A percentile compares a stretch with the other conserved stretches of the same genome.
Evolutionary conservation across 139 green algal species (phyloP).

Genomic region (Closterium sp.): DNA sequence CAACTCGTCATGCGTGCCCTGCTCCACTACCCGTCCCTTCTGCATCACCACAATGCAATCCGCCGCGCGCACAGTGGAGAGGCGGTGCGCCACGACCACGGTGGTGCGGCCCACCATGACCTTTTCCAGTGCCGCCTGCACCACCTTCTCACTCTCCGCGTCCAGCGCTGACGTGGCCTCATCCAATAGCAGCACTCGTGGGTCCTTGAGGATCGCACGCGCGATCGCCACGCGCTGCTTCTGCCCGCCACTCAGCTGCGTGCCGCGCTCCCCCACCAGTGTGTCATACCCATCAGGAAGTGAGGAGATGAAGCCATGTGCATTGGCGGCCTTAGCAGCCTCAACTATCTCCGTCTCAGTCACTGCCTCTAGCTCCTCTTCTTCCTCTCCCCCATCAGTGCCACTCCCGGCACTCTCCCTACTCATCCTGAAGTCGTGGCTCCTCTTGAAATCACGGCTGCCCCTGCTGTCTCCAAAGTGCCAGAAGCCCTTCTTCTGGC

Average conservation of each 20-base stretch:
- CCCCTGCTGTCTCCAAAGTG: background rate
- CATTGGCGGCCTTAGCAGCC: conserved; percentile 73
- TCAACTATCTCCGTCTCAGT: conserved; percentile 65
- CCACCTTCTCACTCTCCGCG: conserved; percentile 54
- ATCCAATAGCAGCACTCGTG: conserved; percentile 83
- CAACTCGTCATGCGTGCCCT: conserved; percentile 76
- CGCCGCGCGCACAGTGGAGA: conserved; percentile 71
- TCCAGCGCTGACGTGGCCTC: conserved; percentile 41
- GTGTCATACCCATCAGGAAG: conserved; percentile 77
- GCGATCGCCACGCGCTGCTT: conserved; percentile 93
- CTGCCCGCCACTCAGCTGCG: conserved; percentile 77
- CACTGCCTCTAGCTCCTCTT: background rate
- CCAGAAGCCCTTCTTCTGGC: background rate
- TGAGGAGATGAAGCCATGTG: conserved; percentile 72
- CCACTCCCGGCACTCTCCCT: background rate
- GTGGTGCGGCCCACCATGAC: conserved; percentile 72
- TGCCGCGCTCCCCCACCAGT: conserved; percentile 75
- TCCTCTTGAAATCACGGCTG: background rate
- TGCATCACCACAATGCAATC: conserved; percentile 89
- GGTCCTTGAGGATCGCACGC: conserved; percentile 76
- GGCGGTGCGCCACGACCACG: conserved; percentile 92
- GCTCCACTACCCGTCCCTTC: conserved; percentile 74
- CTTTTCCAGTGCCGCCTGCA: conserved; percentile 73
- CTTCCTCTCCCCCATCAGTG: background rate
- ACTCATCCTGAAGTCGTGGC: background rate